Base-by-base conservation (phyloP, 2,329 filamentous ascomycete genomes). In the Fusarium brevicatenulatum region DNA sequence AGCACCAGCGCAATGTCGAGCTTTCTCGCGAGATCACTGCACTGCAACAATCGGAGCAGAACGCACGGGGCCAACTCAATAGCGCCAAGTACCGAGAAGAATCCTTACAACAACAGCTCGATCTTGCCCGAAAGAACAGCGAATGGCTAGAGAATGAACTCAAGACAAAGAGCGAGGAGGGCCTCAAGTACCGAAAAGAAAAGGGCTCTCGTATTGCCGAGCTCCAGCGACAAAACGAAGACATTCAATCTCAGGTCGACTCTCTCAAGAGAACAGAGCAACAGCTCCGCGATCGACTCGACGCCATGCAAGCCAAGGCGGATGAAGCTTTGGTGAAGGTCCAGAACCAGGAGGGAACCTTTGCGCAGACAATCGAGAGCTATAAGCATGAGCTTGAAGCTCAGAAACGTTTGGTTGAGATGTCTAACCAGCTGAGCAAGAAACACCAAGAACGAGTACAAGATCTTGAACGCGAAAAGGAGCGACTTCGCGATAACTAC, bases 91-190 rank as follows among this genome's bases (percentile, higher is more conserved):
- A 97, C 85, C 92, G 93, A 72, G 95, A 98, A 81, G 94, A 98
- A 79, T 93, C 91, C 36, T 85, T 98, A 18, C 91, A 96, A 81
- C 95, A 98, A 81, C 95, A 98, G 81, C 88, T 98, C 40, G 94
- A 97, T 46, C 87, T 97, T 63, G 90, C 95, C 23, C 95, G 94
- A 80, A 93, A 92, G 78, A 97, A 95, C 84, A 93, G 94, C 73
- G 95, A 98, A 77, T 99, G 95, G 93, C 92, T 96, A 63, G 94
- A 98, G 79, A 91, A 88, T 46, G 96, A 99, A 81, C 88, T 98
- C 28, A 95, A 97, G 85, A 95, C 93, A 1, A 97, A 97, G 84
- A 92, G 90, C 70, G 90, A 91, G 13, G 96, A 99, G 80, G 91
- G 94, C 53, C 89, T 95, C 74, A 97, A 95, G 79, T 95, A 93